Evolutionary conservation across 768 basidiomycete species (phyloP).

Genomic region (Kwoniella sp.): DNA sequence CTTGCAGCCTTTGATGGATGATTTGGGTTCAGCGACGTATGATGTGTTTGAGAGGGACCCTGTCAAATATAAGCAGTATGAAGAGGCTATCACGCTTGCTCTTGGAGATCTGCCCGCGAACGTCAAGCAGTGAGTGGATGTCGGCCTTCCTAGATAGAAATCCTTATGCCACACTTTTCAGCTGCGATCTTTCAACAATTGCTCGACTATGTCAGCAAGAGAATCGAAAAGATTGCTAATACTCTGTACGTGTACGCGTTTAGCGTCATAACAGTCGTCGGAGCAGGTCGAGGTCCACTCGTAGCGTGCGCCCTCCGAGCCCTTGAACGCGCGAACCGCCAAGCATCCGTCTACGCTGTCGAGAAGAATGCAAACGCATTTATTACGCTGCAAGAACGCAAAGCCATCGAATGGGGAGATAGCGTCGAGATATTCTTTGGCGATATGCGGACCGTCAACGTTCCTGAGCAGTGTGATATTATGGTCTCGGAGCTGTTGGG

Average conservation of each 20-base stretch:
- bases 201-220: no score
- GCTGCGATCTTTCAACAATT: background rate
- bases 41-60: slow-evolving; percentile 98
- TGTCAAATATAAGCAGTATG: slow-evolving; percentile 92
- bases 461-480: slow-evolving; percentile 88
- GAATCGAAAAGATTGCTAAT: no score
- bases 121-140: slow-evolving; percentile 64
- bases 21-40: slow-evolving; percentile 91
- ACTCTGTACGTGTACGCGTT: no score
- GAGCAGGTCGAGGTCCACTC: slow-evolving; percentile 91
- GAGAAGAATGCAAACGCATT: slow-evolving; percentile 97
- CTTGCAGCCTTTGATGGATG: slow-evolving; percentile 95
- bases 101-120: slow-evolving; percentile 69
- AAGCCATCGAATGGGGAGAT: slow-evolving; percentile 78
- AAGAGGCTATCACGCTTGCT: slow-evolving; percentile 85
- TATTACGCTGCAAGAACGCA: slow-evolving; percentile 77
- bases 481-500: slow-evolving; percentile 93
- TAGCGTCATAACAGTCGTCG: slow-evolving; percentile 81
- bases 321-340: slow-evolving; percentile 66
- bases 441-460: slow-evolving; percentile 82
- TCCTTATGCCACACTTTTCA: no score
- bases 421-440: slow-evolving; percentile 82
- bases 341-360: slow-evolving; percentile 76
- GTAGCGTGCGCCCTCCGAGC: slow-evolving; percentile 82
- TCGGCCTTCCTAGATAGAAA: background rate